phyloP scores from a whole-genome alignment of 1,284 basidiomycete genomes.

The Rhodotorula glutinis region DNA sequence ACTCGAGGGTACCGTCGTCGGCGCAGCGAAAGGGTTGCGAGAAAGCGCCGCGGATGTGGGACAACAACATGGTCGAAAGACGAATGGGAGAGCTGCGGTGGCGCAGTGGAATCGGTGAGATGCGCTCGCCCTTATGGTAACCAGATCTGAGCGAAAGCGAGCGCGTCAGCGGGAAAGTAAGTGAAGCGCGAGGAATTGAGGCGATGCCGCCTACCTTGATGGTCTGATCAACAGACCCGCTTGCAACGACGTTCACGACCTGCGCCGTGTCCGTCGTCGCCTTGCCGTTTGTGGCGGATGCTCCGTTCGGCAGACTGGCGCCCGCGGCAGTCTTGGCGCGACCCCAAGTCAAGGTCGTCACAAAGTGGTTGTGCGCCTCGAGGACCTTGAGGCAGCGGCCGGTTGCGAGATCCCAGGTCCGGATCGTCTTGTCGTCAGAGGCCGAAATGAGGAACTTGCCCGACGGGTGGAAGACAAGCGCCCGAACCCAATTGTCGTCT shows the following conservation, averaged over 20 bases:
- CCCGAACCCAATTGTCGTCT: conserved; percentile 82
- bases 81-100: neutral
- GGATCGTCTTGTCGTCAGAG: conserved; percentile 85
- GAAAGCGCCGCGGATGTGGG: no score
- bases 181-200: no score
- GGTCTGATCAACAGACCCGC: conserved; percentile 70
- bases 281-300: conserved; percentile 43
- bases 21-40: no score
- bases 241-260: conserved; percentile 73
- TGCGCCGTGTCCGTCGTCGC: conserved; percentile 4
- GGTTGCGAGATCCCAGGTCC: conserved; percentile 79
- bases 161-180: neutral
- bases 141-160: conserved; percentile 13
- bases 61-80: no score
- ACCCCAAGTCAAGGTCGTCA: conserved; percentile 77
- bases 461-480: conserved; percentile 75
- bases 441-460: conserved; percentile 83
- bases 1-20: neutral
- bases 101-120: no score
- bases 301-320: conserved; percentile 48
- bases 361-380: conserved; percentile 82
- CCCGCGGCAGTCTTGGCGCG: conserved; percentile 44
- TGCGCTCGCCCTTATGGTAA: conserved; percentile 3
- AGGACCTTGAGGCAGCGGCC: conserved; percentile 77
- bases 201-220: conserved; percentile 17